These are phyloP conservation scores for Pseudonitzschia multistriata DNA, from an alignment of 108 stramenopile genomes.

Conservation along the genomic window DNA sequence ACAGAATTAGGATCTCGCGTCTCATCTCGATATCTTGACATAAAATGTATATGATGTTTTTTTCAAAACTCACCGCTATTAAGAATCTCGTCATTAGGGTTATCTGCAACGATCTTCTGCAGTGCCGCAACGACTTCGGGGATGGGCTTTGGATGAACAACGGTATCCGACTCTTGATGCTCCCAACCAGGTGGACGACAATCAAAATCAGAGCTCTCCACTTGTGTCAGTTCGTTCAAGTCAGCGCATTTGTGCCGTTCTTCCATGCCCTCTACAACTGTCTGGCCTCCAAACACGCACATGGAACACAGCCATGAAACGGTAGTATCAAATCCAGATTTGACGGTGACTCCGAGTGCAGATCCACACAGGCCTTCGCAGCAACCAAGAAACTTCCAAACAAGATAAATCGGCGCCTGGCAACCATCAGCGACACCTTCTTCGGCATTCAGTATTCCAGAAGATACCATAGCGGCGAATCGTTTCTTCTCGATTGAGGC, in stretches of 20 bases:
- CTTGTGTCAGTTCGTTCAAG: constrained; percentile 3
- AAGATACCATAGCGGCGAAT: constrained; percentile 7
- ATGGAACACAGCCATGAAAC: constrained; percentile 54
- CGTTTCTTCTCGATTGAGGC: constrained; percentile 55
- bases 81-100: constrained; percentile 27
- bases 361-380: constrained; percentile 80
- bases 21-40: neutral
- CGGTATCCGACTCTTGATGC: constrained; percentile 39
- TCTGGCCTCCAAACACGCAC: constrained; percentile 60
- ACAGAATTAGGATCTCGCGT: neutral
- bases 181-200: constrained; percentile 54
- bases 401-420: constrained; percentile 31
- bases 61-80: constrained; percentile 20
- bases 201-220: constrained; percentile 63
- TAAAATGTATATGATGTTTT: neutral
- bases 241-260: constrained; percentile 31
- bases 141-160: constrained; percentile 71
- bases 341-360: constrained; percentile 68
- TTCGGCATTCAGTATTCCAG: constrained; percentile 17
- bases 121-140: constrained; percentile 70
- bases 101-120: constrained; percentile 37
- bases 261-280: constrained; percentile 55
- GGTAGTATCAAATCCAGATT: constrained; percentile 75
- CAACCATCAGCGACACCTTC: constrained; percentile 13
- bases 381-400: constrained; percentile 70